Evolutionary conservation across 805 yeast species (phyloP).

Genomic region (Cyberlindnera bimundalis): DNA sequence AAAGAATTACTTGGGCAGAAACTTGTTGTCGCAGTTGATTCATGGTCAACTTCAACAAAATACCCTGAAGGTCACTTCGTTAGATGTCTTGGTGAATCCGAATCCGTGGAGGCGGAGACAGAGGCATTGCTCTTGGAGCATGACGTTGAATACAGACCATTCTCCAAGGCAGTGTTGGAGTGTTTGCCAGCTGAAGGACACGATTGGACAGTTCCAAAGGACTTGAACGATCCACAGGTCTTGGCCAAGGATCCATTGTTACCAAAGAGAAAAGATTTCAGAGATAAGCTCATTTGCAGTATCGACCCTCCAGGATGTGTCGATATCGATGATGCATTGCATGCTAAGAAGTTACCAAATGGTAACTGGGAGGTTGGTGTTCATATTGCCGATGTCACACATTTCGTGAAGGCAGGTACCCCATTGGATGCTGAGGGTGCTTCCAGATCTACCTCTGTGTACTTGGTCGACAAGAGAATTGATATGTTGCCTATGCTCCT

Average conservation of each 20-base stretch:
- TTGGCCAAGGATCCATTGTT: slow-evolving; percentile 44
- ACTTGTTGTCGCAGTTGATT: slow-evolving; percentile 87
- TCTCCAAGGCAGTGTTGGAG: slow-evolving; percentile 84
- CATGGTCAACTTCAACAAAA: slow-evolving; percentile 83
- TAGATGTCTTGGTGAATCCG: slow-evolving; percentile 83
- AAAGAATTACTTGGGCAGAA: slow-evolving; percentile 81
- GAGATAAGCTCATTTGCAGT: slow-evolving; percentile 88
- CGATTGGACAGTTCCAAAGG: slow-evolving; percentile 84
- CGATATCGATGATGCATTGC: slow-evolving; percentile 97
- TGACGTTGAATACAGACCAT: slow-evolving; percentile 95
- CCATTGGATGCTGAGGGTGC: slow-evolving; percentile 96
- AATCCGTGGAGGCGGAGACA: slow-evolving; percentile 91
- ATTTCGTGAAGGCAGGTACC: slow-evolving; percentile 90
- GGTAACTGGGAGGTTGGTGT: slow-evolving; percentile 98
- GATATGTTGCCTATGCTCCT: slow-evolving; percentile 96
- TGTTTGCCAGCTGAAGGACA: slow-evolving; percentile 94
- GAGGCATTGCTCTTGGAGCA: slow-evolving; percentile 92
- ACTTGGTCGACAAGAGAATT: slow-evolving; percentile 94
- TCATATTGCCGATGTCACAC: slow-evolving; percentile 98
- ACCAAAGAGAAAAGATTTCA: slow-evolving; percentile 70
- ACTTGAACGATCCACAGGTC: slow-evolving; percentile 50
- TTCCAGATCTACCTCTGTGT: slow-evolving; percentile 94
- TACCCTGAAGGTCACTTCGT: slow-evolving; percentile 95
- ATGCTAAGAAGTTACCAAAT: slow-evolving; percentile 78
- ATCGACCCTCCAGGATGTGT: slow-evolving; percentile 98